phyloP scores from a whole-genome alignment of 202 grass and related monocot genomes.

The Eragrostis tef region DNA sequence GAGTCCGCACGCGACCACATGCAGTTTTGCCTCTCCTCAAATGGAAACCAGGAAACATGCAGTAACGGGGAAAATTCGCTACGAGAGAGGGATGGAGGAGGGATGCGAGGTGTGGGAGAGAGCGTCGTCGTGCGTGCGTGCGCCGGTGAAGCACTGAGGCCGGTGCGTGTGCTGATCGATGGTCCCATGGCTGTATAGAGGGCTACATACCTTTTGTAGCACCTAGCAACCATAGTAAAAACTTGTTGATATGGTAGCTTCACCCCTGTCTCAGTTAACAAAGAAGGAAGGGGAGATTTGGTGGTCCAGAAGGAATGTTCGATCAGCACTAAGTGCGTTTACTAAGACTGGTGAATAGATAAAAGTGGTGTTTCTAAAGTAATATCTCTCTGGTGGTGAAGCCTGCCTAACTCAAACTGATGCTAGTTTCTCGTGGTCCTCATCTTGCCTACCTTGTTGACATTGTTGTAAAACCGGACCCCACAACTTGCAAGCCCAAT shows the following conservation, averaged over 20 bases:
- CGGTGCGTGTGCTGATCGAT: not conserved
- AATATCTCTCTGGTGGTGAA: not conserved
- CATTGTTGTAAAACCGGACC: not conserved
- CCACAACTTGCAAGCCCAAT: not conserved
- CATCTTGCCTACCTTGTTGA: not conserved
- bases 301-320: constrained; percentile 55
- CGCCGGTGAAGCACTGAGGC: not conserved
- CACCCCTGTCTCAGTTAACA: constrained; percentile 14
- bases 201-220: constrained; percentile 17
- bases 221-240: constrained; percentile 21
- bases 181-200: constrained; percentile 50
- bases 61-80: not conserved
- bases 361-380: not conserved
- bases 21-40: constrained; percentile 15
- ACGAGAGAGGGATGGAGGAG: not conserved
- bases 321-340: constrained; percentile 31
- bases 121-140: not conserved
- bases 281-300: constrained; percentile 4
- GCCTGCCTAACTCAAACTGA: not conserved
- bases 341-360: constrained; percentile 42
- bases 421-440: not conserved
- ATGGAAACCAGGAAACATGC: constrained; percentile 37
- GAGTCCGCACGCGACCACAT: not conserved
- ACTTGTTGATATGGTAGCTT: not conserved
- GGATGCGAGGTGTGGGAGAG: not conserved